These are phyloP conservation scores for barley (Hordeum vulgare) DNA, from an alignment of 176 grass and related monocot genomes.

Conservation along the genomic window DNA sequence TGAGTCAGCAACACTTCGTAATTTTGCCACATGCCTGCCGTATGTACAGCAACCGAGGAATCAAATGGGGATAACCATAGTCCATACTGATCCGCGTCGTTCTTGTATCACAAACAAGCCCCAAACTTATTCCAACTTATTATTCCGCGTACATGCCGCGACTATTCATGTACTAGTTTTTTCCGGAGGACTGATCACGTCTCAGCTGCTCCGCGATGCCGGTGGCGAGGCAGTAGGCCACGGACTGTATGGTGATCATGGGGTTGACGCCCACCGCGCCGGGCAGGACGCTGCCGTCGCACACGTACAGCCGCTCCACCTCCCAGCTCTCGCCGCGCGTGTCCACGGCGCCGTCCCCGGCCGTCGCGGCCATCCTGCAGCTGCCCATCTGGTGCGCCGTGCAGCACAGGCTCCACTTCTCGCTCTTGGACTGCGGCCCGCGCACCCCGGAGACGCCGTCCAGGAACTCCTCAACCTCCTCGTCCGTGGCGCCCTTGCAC, in stretches of 20 bases:
- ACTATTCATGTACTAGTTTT: not conserved
- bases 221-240: constrained; percentile 64
- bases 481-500: constrained; percentile 42
- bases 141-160: not conserved
- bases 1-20: not conserved
- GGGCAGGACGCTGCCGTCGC: constrained; percentile 72
- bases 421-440: constrained; percentile 43
- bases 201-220: constrained; percentile 54
- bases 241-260: constrained; percentile 87
- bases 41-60: not conserved
- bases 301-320: constrained; percentile 60
- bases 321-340: constrained; percentile 84
- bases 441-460: constrained; percentile 33
- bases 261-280: constrained; percentile 76
- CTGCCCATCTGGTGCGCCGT: constrained; percentile 89
- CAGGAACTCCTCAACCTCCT: constrained; percentile 66
- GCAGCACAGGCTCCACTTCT: constrained; percentile 43
- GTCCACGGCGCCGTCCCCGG: constrained; percentile 60
- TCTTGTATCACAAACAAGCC: not conserved
- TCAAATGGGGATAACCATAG: not conserved
- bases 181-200: not conserved
- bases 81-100: not conserved
- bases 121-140: not conserved
- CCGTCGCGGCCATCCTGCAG: constrained; percentile 65
- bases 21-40: not conserved